phyloP scores from a whole-genome alignment of 140 eudicot genomes.

The Stevia rebaudiana region DNA sequence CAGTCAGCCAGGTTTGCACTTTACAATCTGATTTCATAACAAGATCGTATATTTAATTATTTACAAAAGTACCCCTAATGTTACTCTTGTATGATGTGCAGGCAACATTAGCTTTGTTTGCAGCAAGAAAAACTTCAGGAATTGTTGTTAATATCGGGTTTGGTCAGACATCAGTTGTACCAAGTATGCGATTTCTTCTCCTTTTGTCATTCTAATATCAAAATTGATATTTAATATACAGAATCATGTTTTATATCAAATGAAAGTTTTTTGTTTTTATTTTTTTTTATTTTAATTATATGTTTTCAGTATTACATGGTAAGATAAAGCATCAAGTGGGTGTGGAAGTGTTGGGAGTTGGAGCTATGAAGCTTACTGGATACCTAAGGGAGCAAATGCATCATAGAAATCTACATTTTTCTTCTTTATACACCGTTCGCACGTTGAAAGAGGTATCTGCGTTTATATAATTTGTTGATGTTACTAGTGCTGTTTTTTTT shows the following conservation, averaged over 20 bases:
- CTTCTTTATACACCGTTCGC: slow-evolving; percentile 82
- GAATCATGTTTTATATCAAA: background rate
- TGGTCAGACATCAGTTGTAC: slow-evolving; percentile 84
- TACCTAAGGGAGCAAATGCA: slow-evolving; percentile 88
- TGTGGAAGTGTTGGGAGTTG: slow-evolving; percentile 66
- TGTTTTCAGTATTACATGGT: slow-evolving; percentile 69
- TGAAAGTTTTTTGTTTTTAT: slow-evolving; percentile 2
- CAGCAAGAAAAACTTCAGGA: slow-evolving; percentile 85
- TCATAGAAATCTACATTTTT: slow-evolving; percentile 57
- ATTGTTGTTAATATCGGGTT: slow-evolving; percentile 92
- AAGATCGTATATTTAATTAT: background rate
- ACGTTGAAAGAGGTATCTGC: slow-evolving; percentile 77
- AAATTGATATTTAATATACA: background rate
- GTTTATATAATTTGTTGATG: background rate
- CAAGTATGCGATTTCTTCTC: slow-evolving; percentile 51
- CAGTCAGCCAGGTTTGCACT: slow-evolving; percentile 76
- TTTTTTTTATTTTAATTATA: background rate
- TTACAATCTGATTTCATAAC: too few relatives aligned
- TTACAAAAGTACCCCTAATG: slow-evolving; percentile 18
- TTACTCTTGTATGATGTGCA: slow-evolving; percentile 30
- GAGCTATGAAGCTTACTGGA: slow-evolving; percentile 91
- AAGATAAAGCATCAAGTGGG: slow-evolving; percentile 85
- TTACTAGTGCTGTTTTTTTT: background rate
- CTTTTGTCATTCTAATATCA: background rate
- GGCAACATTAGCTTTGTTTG: slow-evolving; percentile 93